Conservation (phyloP, 2,329 filamentous ascomycete species). For the Colletotrichum sp. region DNA sequence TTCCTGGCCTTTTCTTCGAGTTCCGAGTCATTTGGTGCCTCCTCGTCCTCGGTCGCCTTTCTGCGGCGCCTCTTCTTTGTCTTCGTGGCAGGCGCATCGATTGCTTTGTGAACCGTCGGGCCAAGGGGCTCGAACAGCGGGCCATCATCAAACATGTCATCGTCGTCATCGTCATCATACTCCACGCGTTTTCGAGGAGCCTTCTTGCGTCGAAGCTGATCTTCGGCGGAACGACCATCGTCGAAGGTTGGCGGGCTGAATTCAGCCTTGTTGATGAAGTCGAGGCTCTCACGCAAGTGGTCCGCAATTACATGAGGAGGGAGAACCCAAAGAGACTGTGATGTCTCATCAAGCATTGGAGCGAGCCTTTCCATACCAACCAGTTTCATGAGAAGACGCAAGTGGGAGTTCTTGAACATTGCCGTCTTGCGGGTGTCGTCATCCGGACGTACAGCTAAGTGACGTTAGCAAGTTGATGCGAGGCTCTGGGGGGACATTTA, state of each 20-base stretch:
- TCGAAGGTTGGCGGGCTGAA: conserved; percentile 80
- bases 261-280: conserved; percentile 77
- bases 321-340: conserved; percentile 79
- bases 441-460: conserved; percentile 63
- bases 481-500: background rate
- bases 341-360: conserved; percentile 67
- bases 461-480: conserved; percentile 29
- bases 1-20: conserved; percentile 67
- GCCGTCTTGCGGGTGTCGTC: conserved; percentile 70
- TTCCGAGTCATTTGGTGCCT: conserved; percentile 62
- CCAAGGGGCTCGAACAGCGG: conserved; percentile 73
- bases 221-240: conserved; percentile 73
- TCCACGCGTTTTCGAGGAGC: conserved; percentile 58
- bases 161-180: conserved; percentile 67
- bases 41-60: conserved; percentile 43
- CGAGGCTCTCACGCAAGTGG: conserved; percentile 70
- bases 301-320: conserved; percentile 68
- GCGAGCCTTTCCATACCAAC: conserved; percentile 69
- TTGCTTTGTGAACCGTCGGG: conserved; percentile 60
- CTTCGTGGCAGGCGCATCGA: conserved; percentile 48
- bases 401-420: conserved; percentile 87
- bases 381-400: conserved; percentile 83
- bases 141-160: conserved; percentile 46
- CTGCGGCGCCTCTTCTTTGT: conserved; percentile 50
- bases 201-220: conserved; percentile 77